A percentile compares a stretch with the other conserved stretches of the same genome.
Conservation (phyloP, 305 asterid species). For the Rubia peregrina region DNA sequence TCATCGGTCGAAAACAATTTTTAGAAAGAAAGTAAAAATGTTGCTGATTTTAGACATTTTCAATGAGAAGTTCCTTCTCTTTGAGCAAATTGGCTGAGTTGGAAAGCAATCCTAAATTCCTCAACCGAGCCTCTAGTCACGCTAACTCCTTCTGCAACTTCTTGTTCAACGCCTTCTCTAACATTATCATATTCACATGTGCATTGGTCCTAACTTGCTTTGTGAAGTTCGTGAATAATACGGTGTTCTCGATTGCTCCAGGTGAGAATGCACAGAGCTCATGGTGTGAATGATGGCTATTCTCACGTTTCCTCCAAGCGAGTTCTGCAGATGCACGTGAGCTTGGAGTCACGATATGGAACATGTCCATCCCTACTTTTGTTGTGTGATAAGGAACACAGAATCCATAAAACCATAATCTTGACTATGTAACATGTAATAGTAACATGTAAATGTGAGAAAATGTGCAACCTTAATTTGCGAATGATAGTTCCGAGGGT, state of each 20-base stretch:
- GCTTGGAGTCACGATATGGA: too few relatives aligned
- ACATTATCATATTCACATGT: background rate
- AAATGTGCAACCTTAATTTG: too few relatives aligned
- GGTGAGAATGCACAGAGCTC: background rate
- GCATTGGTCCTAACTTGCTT: background rate
- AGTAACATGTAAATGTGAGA: too few relatives aligned
- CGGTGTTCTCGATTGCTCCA: background rate
- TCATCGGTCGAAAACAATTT: too few relatives aligned
- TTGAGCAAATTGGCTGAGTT: conserved; percentile 41
- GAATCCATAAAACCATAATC: too few relatives aligned
- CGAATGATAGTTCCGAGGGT: too few relatives aligned
- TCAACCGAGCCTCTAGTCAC: background rate
- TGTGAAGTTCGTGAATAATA: background rate
- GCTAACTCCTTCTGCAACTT: background rate
- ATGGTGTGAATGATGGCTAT: background rate
- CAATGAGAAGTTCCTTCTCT: conserved; percentile 69
- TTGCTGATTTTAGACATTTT: conserved; percentile 65
- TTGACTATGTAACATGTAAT: too few relatives aligned
- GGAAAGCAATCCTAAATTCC: too few relatives aligned
- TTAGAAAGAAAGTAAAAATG: conserved; percentile 46
- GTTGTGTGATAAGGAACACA: too few relatives aligned
- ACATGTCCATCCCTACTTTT: too few relatives aligned
- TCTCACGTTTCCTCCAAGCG: background rate
- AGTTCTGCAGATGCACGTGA: too few relatives aligned
- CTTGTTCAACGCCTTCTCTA: background rate